phyloP scores from a whole-genome alignment of 768 basidiomycete species.

The Tephrocybe sp. region DNA sequence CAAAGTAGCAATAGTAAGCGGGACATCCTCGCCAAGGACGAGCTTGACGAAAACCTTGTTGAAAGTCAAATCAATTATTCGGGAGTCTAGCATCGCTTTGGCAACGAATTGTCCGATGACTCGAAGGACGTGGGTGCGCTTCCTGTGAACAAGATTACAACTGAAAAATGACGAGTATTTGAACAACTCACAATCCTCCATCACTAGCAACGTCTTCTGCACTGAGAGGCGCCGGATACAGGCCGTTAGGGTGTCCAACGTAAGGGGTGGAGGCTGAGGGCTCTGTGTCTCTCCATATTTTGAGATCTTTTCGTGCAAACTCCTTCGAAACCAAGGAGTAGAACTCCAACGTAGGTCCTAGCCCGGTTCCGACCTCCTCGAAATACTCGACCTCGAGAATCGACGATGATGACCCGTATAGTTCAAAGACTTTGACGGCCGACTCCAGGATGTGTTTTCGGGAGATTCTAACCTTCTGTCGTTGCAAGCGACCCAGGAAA shows the following conservation, averaged over 20 bases:
- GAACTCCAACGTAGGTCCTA: constrained; percentile 97
- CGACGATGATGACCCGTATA: constrained; percentile 93
- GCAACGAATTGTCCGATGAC: constrained; percentile 96
- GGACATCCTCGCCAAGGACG: constrained; percentile 84
- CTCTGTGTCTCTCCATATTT: constrained; percentile 92
- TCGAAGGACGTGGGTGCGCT: constrained; percentile 82
- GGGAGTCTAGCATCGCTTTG: constrained; percentile 94
- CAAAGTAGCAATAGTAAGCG: constrained; percentile 79
- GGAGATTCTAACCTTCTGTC: constrained; percentile 96
- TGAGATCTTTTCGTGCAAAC: constrained; percentile 85
- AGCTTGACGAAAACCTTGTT: constrained; percentile 95
- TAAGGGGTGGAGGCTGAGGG: constrained; percentile 57
- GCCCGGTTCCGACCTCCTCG: constrained; percentile 96
- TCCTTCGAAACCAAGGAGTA: constrained; percentile 97
- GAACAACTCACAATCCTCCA: constrained; percentile 64
- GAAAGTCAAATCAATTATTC: constrained; percentile 94
- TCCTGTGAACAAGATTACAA: constrained; percentile 41
- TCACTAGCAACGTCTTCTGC: constrained; percentile 69
- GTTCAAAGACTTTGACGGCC: constrained; percentile 93
- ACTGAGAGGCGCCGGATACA: constrained; percentile 86
- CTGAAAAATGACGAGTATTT: not conserved
- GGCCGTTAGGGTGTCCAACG: constrained; percentile 81
- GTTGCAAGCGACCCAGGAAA: constrained; percentile 87
- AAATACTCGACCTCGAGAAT: constrained; percentile 98
- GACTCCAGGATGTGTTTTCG: constrained; percentile 94